Conservation (phyloP, 2,329 filamentous ascomycete species). For the Colletotrichum salicis region DNA sequence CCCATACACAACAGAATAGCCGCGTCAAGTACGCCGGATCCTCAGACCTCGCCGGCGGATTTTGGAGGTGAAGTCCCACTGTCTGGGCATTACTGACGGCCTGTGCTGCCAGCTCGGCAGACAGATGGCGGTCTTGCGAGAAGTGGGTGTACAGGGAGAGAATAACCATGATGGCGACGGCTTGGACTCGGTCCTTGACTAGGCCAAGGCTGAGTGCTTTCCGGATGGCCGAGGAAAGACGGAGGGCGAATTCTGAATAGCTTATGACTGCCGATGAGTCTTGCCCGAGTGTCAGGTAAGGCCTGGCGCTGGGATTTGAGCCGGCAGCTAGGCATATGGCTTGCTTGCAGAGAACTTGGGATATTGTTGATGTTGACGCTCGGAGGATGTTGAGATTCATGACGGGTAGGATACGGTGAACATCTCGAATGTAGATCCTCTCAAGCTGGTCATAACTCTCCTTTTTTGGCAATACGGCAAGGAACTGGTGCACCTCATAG, state of each 20-base stretch:
- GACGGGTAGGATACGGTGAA: conserved; percentile 38
- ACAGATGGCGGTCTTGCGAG: conserved; percentile 33
- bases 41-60: conserved; percentile 37
- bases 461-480: conserved; percentile 16
- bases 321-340: conserved; percentile 39
- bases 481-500: conserved; percentile 21
- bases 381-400: conserved; percentile 37
- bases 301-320: conserved; percentile 35
- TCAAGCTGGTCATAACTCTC: conserved; percentile 37
- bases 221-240: conserved; percentile 33
- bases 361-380: conserved; percentile 34
- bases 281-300: conserved; percentile 33
- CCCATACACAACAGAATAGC: conserved; percentile 41
- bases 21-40: conserved; percentile 34
- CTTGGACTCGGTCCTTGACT: conserved; percentile 30
- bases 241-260: conserved; percentile 31
- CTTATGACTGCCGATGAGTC: conserved; percentile 17
- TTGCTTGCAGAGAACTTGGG: conserved; percentile 37
- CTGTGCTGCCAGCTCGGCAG: conserved; percentile 37
- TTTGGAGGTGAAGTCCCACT: conserved; percentile 40
- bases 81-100: conserved; percentile 40
- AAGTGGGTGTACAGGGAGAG: conserved; percentile 41
- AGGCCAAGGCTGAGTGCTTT: conserved; percentile 20
- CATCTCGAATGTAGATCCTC: conserved; percentile 27
- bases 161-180: conserved; percentile 46